Conservation (phyloP, 768 basidiomycete genomes). For the Podaxis sp. region DNA sequence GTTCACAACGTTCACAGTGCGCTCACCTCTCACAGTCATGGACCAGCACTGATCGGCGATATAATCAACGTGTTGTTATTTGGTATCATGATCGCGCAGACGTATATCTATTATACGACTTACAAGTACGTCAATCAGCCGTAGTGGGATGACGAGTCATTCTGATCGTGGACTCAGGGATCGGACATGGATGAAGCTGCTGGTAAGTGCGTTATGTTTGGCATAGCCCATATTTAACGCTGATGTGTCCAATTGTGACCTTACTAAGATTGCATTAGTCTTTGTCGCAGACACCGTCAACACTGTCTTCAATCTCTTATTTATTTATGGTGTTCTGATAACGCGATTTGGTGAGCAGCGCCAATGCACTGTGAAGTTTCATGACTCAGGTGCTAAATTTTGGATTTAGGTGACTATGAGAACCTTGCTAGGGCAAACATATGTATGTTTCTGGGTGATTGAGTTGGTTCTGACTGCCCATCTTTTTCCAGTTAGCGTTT, state of each 20-base stretch:
- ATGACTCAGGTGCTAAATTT: not conserved
- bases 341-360: conserved; percentile 36
- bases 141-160: conserved; percentile 14
- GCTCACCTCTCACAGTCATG: not conserved
- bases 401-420: conserved; percentile 13
- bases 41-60: not conserved
- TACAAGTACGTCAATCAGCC: conserved; percentile 13
- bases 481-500: not conserved
- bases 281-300: conserved; percentile 46
- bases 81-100: conserved; percentile 46
- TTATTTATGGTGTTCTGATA: conserved; percentile 44
- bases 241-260: not conserved
- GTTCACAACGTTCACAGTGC: not conserved
- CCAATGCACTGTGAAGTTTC: not conserved
- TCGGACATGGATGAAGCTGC: conserved; percentile 37
- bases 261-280: conserved; percentile 16
- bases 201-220: conserved; percentile 28
- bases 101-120: conserved; percentile 42
- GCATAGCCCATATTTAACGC: not conserved
- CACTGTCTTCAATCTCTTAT: conserved; percentile 36
- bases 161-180: conserved; percentile 27
- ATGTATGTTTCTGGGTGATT: not conserved
- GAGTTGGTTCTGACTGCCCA: not conserved
- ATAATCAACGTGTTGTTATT: conserved; percentile 26
- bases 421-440: conserved; percentile 7